Percentiles rank a stretch among this genome's conserved stretches.
These are phyloP conservation scores for Hericium alpestre DNA, from an alignment of 768 basidiomycete species.

Conservation along the genomic window DNA sequence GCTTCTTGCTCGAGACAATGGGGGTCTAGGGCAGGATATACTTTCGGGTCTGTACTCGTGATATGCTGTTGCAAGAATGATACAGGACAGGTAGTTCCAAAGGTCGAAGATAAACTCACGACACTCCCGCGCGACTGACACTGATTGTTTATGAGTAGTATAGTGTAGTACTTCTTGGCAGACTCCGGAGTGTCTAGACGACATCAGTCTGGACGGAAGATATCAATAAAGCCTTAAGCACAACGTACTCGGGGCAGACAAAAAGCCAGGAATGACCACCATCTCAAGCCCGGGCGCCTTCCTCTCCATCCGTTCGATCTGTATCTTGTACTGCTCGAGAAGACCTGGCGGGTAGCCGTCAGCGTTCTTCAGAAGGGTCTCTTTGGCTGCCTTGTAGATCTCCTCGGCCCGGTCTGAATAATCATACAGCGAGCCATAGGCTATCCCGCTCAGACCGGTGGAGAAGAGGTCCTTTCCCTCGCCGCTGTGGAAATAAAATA, in stretches of 20 bases:
- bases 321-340: slow-evolving; percentile 7
- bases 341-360: slow-evolving; percentile 3
- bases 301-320: slow-evolving; percentile 4
- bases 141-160: background rate
- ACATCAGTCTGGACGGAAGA: background rate
- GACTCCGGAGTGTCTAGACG: slow-evolving; percentile 6
- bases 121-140: slow-evolving; percentile 12
- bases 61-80: slow-evolving; percentile 14
- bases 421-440: slow-evolving; percentile 4
- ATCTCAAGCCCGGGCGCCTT: slow-evolving; percentile 5
- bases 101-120: slow-evolving; percentile 12
- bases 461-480: background rate
- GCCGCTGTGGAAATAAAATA: slow-evolving; percentile 6
- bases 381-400: slow-evolving; percentile 3
- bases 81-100: background rate
- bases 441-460: background rate
- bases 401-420: background rate
- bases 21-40: slow-evolving; percentile 9
- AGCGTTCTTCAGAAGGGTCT: slow-evolving; percentile 1
- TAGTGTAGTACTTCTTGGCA: slow-evolving; percentile 2
- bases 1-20: slow-evolving; percentile 14
- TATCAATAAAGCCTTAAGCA: background rate
- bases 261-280: background rate
- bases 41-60: slow-evolving; percentile 7
- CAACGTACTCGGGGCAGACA: background rate